These are phyloP conservation scores for Penicillium polonicum DNA, from an alignment of 2,329 filamentous ascomycete species.

Conservation along the genomic window DNA sequence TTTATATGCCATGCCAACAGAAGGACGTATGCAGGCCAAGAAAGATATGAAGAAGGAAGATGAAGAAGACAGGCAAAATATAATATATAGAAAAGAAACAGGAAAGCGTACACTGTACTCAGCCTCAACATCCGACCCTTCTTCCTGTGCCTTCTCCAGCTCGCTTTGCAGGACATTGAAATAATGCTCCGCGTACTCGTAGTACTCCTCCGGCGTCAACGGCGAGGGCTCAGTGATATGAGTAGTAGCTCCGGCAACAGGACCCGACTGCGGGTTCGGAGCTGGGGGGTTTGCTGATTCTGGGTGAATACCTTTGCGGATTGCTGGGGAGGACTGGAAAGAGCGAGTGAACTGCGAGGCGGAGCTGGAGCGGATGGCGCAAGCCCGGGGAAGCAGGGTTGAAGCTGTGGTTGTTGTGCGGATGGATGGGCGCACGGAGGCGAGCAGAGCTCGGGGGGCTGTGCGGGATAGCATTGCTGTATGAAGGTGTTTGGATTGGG, in stretches of 20 bases:
- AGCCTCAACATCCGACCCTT: constrained; percentile 72
- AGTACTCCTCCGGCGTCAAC: constrained; percentile 70
- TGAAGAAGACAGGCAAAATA: not conserved
- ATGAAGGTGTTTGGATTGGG: not conserved
- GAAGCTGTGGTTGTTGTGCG: constrained; percentile 20
- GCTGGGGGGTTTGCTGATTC: constrained; percentile 55
- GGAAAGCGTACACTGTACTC: constrained; percentile 73
- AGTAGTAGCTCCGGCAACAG: constrained; percentile 42
- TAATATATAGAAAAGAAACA: too few species aligned
- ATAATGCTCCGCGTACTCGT: constrained; percentile 73
- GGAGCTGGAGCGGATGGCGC: constrained; percentile 9
- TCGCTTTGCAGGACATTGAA: constrained; percentile 59
- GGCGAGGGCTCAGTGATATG: constrained; percentile 58
- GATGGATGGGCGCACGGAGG: constrained; percentile 22
- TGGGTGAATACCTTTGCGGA: constrained; percentile 58
- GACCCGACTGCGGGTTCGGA: constrained; percentile 40
- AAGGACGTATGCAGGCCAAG: not conserved
- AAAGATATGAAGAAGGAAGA: not conserved
- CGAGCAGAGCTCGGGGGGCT: constrained; percentile 44
- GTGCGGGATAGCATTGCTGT: constrained; percentile 37
- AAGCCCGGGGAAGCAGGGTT: constrained; percentile 16
- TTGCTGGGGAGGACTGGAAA: constrained; percentile 39
- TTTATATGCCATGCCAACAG: not conserved
- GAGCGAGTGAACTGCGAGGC: constrained; percentile 17
- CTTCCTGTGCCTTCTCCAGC: constrained; percentile 74